Percentiles rank a stretch among this genome's conserved stretches.
Conservation (phyloP, 1,284 basidiomycete genomes). For the Lentinus polychrous region DNA sequence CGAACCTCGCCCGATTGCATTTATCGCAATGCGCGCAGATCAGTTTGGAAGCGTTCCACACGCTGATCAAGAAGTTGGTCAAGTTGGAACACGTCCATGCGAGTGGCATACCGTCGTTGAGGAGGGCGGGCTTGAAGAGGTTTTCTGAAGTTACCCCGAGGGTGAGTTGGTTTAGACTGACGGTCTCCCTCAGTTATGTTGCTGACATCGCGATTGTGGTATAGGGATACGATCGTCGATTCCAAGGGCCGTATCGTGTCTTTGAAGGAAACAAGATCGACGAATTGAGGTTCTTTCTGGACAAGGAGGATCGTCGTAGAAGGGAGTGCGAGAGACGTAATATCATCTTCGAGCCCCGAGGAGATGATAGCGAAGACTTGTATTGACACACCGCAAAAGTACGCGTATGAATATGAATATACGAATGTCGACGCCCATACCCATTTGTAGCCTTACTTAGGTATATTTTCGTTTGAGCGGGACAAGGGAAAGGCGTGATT, state of each 20-base stretch:
- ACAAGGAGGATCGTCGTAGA: conserved; percentile 54
- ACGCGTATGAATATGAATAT: too few species aligned
- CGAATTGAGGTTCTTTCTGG: conserved; percentile 56
- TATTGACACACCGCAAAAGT: conserved; percentile 29
- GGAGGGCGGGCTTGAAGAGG: conserved; percentile 62
- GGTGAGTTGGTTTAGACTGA: conserved; percentile 39
- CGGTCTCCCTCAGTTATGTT: too few species aligned
- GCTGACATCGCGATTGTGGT: neutral
- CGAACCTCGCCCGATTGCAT: conserved; percentile 76
- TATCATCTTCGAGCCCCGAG: conserved; percentile 49
- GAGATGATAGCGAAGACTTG: conserved; percentile 54
- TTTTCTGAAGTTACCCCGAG: conserved; percentile 77
- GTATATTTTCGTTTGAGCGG: neutral
- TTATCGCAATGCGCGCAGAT: conserved; percentile 85
- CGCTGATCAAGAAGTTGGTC: conserved; percentile 58
- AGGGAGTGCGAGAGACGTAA: conserved; percentile 50
- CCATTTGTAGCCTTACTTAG: too few species aligned
- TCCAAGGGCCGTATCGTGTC: conserved; percentile 70
- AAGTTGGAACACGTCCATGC: conserved; percentile 74
- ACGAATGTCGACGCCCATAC: too few species aligned
- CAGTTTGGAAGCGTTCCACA: conserved; percentile 73
- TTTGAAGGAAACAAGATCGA: conserved; percentile 71
- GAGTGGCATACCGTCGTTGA: conserved; percentile 79
- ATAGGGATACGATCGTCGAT: conserved; percentile 18
- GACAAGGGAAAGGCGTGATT: neutral